Evolutionary conservation across 495 filamentous ascomycete genomes (phyloP).

Genomic region (Barbatosphaeria neglecta): DNA sequence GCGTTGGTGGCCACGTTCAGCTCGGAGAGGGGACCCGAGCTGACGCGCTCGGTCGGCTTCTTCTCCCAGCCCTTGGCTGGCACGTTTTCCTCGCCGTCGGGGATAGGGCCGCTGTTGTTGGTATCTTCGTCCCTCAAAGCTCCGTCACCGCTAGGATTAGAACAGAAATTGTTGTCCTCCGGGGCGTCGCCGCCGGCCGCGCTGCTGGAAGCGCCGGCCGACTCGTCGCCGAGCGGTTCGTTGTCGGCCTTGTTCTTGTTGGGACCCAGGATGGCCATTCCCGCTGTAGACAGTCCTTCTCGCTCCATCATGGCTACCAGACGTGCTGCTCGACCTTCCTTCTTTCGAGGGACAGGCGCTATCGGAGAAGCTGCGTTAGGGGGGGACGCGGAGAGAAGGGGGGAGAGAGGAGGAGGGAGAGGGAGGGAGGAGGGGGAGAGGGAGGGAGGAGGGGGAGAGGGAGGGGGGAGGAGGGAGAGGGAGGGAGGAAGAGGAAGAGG

Average conservation of each 20-base stretch:
- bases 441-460: not conserved
- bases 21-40: not conserved
- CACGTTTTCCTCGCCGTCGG: no score
- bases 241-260: no score
- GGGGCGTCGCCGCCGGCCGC: not conserved
- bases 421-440: not conserved
- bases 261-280: constrained; percentile 1
- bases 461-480: not conserved
- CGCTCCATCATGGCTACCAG: constrained; percentile 31
- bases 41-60: not conserved
- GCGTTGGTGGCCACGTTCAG: not conserved
- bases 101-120: no score
- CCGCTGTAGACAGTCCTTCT: constrained; percentile 17
- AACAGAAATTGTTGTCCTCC: no score
- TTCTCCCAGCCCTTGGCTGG: no score
- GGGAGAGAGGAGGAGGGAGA: not conserved
- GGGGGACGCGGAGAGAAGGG: not conserved
- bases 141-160: no score
- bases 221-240: no score
- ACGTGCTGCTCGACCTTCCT: constrained; percentile 39
- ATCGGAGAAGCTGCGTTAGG: constrained; percentile 2
- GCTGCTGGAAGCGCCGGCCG: not conserved
- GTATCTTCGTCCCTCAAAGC: no score
- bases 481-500: not conserved
- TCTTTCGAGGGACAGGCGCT: constrained; percentile 41